Evolutionary conservation across 2,329 filamentous ascomycete genomes (phyloP), one percentile per base, ranked within the genome.

Genomic region (Exserohilum turcica): DNA sequence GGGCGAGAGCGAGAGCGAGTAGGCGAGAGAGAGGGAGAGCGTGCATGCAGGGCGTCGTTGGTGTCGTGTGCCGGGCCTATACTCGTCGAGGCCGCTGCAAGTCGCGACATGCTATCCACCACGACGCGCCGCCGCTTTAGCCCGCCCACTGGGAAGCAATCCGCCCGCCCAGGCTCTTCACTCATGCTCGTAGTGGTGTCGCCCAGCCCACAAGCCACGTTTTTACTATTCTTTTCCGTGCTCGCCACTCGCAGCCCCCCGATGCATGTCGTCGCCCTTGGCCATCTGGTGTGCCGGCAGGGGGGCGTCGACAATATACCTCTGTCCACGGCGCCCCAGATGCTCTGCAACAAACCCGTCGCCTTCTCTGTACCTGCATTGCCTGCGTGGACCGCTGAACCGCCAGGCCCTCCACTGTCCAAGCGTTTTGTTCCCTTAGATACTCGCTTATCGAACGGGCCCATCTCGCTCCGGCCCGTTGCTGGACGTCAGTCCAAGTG

Each of bases 121-220:
- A 33, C 32, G 16, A n/a, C 15, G 15, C 37, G 21, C 21, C 19
- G 38, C 37, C 16, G n/a, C n/a, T n/a, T n/a, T n/a, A n/a, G n/a
- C n/a, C n/a, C n/a, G n/a, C n/a, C 28, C 39, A 21, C 29, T 8
- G 15, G 9, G 6, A n/a, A 24, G 13, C 48, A 33, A 44, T 45
- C 45, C 40, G 38, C 28, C n/a, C n/a, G n/a, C n/a, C n/a, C n/a
- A n/a, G n/a, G n/a, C n/a, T n/a, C n/a, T n/a, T n/a, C n/a, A n/a
- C n/a, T n/a, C n/a, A n/a, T n/a, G n/a, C n/a, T n/a, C n/a, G n/a
- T n/a, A n/a, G n/a, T n/a, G n/a, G n/a, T n/a, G 46, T 37, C 31
- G n/a, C 18, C 3, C 28, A 16, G 38, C 24, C 46, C 51, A 45
- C 46, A 54, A 35, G 28, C 51, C 51, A 50, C 46, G 35, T 32